A percentile compares a stretch with the other conserved stretches of the same genome.
phyloP scores from a whole-genome alignment of 306 rosid species.

The Begonia peltatifolia region DNA sequence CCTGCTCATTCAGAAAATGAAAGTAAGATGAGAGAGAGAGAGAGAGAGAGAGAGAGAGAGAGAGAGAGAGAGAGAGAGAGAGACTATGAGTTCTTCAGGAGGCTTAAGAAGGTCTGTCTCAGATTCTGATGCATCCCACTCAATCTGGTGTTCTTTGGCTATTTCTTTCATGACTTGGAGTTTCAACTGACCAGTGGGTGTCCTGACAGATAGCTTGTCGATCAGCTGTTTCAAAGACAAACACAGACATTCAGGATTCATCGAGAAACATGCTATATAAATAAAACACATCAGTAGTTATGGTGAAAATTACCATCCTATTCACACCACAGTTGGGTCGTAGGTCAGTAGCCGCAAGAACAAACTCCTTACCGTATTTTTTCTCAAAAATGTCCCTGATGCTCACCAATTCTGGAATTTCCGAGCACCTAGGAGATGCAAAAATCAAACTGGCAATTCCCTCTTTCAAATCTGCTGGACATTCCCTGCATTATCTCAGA shows the following conservation, averaged over 20 bases:
- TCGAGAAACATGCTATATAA: too few relatives aligned
- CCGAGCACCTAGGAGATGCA: constrained; percentile 92
- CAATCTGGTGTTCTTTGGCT: constrained; percentile 75
- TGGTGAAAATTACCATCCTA: constrained; percentile 39
- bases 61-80: constrained; percentile 7
- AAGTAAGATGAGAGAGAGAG: background rate
- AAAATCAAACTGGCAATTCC: constrained; percentile 85
- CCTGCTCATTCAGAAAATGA: constrained; percentile 22
- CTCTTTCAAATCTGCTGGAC: constrained; percentile 94
- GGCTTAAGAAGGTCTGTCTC: constrained; percentile 82
- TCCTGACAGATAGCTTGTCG: constrained; percentile 93
- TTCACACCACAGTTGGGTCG: constrained; percentile 87
- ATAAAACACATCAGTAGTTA: too few relatives aligned
- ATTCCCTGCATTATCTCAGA: constrained; percentile 41
- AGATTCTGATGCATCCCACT: constrained; percentile 77
- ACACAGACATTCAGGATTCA: background rate
- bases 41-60: background rate
- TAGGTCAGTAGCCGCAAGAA: constrained; percentile 81
- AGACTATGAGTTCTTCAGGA: constrained; percentile 69
- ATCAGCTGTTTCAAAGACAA: constrained; percentile 39
- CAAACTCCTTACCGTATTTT: constrained; percentile 88
- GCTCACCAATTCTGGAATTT: constrained; percentile 71
- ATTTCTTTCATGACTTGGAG: constrained; percentile 81
- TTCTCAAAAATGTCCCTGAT: constrained; percentile 70
- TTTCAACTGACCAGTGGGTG: constrained; percentile 59